Evolutionary conservation across 306 rosid species (phyloP), one percentile per base, ranked within the genome.

Genomic region (Cicer yamashitae): DNA sequence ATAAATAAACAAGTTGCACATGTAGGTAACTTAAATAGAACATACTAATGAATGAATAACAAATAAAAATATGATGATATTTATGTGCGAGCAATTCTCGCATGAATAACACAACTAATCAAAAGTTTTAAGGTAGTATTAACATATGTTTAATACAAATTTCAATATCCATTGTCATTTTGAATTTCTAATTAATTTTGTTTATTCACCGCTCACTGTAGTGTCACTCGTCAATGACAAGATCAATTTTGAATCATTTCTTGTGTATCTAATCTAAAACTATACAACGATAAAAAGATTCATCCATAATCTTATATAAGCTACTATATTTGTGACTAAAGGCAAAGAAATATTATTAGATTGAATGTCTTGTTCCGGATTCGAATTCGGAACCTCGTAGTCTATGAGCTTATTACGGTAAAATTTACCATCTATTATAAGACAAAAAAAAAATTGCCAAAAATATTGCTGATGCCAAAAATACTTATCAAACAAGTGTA

Each of bases 381-480:
- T 25, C 34, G 4, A 25, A 25, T 0, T 3, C 0, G 0, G 34
- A 0, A 25, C 4, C 2, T 25, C 4, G 4, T 4, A 25, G 34
- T 25, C 2, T 25, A 0, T 25, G 34, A 25, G 0, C 0, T 25
- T 2, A 25, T 25, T 25, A 25, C 30, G 4, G 3, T 25, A 3
- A 0, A 25, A 25, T 25, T 25, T 25, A 25, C 0, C 4, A 25
- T 25, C 3, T 25, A 0, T 3, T 3, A 1, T 25, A 3, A 2
- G 3, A 25, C 34, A 25, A 0, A 25, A 25, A 20, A 25, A 25
- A 25, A 20, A 20, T 1, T 1, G 1, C 22, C 0, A 20, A 20
- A 20, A 1, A 22, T 22, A 22, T 22, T 22, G 63, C 78, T 77
- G 86, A 81, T 81, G 84, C 86, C 80, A 76, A 40, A 57, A 59